Evolutionary conservation across 805 yeast genomes (phyloP).

Genomic region (Teunomyces gatunensis): DNA sequence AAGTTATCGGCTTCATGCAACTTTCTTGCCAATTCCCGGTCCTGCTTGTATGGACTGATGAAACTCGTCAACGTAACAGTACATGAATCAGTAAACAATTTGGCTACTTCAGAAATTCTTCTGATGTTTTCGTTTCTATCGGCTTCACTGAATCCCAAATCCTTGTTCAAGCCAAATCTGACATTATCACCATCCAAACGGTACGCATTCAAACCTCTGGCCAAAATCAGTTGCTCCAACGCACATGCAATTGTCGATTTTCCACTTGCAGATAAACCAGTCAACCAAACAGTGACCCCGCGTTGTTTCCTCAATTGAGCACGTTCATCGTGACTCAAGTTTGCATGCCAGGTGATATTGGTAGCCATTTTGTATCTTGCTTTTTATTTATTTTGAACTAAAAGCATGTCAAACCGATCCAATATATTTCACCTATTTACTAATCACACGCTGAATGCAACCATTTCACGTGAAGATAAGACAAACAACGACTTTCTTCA

Average conservation of each 20-base stretch:
- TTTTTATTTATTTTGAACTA: not conserved
- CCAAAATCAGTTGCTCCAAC: constrained; percentile 75
- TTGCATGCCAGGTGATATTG: constrained; percentile 95
- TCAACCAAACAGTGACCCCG: constrained; percentile 92
- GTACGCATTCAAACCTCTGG: constrained; percentile 70
- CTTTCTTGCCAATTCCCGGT: constrained; percentile 82
- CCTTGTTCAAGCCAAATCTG: constrained; percentile 92
- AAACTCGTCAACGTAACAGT: constrained; percentile 84
- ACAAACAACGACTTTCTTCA: not conserved
- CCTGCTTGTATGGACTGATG: constrained; percentile 85
- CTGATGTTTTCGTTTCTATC: constrained; percentile 95
- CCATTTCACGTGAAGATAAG: constrained; percentile 4
- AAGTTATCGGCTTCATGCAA: constrained; percentile 71
- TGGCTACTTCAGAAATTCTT: constrained; percentile 92
- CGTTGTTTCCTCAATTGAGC: constrained; percentile 65
- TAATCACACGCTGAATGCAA: constrained; percentile 1
- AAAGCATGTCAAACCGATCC: not conserved
- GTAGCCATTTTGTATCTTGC: constrained; percentile 69
- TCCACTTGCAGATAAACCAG: constrained; percentile 94
- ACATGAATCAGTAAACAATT: constrained; percentile 91
- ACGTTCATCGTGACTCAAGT: constrained; percentile 83
- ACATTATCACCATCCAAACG: constrained; percentile 94
- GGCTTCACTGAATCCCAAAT: constrained; percentile 85
- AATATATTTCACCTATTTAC: not conserved
- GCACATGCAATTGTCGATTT: constrained; percentile 95